Evolutionary conservation across 306 rosid species (phyloP).

Genomic region (Leucaena leucocephala): DNA sequence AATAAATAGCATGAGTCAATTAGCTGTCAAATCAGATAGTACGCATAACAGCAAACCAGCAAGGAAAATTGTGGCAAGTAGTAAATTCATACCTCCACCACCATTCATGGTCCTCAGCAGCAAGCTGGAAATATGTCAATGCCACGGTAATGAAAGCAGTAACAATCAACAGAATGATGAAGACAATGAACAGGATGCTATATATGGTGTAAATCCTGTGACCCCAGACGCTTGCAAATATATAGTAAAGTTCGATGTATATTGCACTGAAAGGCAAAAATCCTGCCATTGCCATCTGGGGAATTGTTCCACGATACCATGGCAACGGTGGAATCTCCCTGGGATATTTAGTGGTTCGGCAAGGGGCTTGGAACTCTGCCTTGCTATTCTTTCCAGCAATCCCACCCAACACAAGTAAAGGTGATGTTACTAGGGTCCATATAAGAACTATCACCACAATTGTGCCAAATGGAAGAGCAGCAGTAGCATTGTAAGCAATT

Average conservation of each 20-base stretch:
- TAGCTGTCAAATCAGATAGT: neutral
- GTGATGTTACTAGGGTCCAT: conserved; percentile 72
- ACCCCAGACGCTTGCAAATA: conserved; percentile 78
- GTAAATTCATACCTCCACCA: conserved; percentile 69
- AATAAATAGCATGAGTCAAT: neutral
- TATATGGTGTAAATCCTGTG: conserved; percentile 75
- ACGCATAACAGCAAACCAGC: neutral
- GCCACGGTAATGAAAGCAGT: conserved; percentile 70
- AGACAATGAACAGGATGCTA: conserved; percentile 69
- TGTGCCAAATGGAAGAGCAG: conserved; percentile 77
- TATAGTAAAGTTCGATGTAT: conserved; percentile 66
- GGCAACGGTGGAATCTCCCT: conserved; percentile 74
- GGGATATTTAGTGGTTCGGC: conserved; percentile 63
- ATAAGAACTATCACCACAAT: conserved; percentile 70
- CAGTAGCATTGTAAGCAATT: conserved; percentile 65
- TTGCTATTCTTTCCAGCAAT: conserved; percentile 75
- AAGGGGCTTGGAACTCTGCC: conserved; percentile 70
- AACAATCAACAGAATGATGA: conserved; percentile 62
- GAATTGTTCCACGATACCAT: conserved; percentile 64
- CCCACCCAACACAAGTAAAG: conserved; percentile 74
- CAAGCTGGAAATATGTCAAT: conserved; percentile 71
- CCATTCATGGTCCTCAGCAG: conserved; percentile 81
- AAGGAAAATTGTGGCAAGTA: neutral
- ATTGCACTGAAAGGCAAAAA: conserved; percentile 73
- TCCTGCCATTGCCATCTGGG: conserved; percentile 82